Conservation (phyloP, 2,329 filamentous ascomycete species). For the Rachicladosporium sp. region DNA sequence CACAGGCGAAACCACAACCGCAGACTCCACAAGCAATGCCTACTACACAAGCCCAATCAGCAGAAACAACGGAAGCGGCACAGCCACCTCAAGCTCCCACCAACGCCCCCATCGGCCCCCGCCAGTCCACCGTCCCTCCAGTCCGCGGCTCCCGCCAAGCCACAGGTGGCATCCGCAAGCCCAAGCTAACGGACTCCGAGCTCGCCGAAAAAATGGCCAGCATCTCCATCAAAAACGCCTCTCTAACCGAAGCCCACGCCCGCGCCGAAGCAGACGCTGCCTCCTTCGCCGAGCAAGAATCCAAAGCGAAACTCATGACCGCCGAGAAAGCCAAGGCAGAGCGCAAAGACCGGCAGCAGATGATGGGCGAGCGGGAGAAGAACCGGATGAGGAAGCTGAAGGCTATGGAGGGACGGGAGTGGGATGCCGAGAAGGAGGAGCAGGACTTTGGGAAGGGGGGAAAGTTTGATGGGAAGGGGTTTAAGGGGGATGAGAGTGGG, state of each 20-base stretch:
- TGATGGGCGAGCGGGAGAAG: conserved; percentile 51
- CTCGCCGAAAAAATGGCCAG: conserved; percentile 48
- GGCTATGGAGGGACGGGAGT: conserved; percentile 46
- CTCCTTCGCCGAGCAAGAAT: conserved; percentile 51
- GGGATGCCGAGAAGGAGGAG: conserved; percentile 50
- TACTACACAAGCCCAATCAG: neutral
- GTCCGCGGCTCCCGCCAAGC: conserved; percentile 24
- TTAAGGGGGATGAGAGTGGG: conserved; percentile 19
- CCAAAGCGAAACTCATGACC: conserved; percentile 40
- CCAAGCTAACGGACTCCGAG: conserved; percentile 53
- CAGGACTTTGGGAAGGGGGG: conserved; percentile 32
- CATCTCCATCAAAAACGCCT: conserved; percentile 50
- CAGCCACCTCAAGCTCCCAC: conserved; percentile 9
- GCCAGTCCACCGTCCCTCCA: conserved; percentile 10
- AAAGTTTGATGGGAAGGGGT: conserved; percentile 15
- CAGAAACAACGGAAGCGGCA: conserved; percentile 7
- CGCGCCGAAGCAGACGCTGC: conserved; percentile 57
- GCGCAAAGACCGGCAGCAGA: conserved; percentile 40
- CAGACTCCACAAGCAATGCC: conserved; percentile 1
- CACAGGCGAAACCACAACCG: neutral
- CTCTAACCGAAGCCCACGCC: conserved; percentile 47
- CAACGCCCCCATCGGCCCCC: conserved; percentile 14
- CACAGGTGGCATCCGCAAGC: conserved; percentile 29
- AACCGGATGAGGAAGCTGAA: conserved; percentile 48
- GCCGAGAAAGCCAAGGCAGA: conserved; percentile 36